Evolutionary conservation across 805 yeast genomes (phyloP), one percentile per base, ranked within the genome.

Genomic region (Metschnikowia hibisci): DNA sequence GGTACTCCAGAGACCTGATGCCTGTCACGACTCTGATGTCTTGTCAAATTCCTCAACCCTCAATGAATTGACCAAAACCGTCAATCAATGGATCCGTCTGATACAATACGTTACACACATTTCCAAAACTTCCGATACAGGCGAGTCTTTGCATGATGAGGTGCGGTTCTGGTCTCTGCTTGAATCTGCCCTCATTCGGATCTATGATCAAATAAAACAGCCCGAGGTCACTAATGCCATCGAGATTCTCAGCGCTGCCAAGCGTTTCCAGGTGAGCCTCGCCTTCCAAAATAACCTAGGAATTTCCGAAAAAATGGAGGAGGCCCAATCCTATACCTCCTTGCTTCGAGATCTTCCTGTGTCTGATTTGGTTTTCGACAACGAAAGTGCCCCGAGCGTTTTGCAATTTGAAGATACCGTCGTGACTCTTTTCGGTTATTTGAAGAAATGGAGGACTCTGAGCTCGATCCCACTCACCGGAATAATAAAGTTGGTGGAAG

Each of bases 211-310:
- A 56, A 61, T 86, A 1, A 60, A 70, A 3, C 66, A 77, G 1
- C 69, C 72, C 0, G 81, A 78, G 28, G 77, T 87, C 1, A 64
- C 62, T 15, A 58, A 76, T 7, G 79, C 93, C 0, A 61, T 88
- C 11, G 78, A 76, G 1, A 66, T 85, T 0, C 67, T 90, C 43
- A 77, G 78, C 46, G 65, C 73, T 12, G 88, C 89, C 2, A 89
- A 86, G 52, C 70, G 97, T 49, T 86, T 82, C 56, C 95, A 86
- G 57, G 82, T 87, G 1, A 82, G 90, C 0, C 76, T 80, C n/a
- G 74, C 84, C 28, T 83, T 86, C 53, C 66, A 77, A 27, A 77
- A 87, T 5, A 95, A 87, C 54, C 80, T 84, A 2, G 87, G 87
- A 0, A 62, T 91, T 15, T 61, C 67, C 29, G 81, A 78, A 22